phyloP scores from a whole-genome alignment of 176 grass and related monocot genomes.

The Leersia perrieri region DNA sequence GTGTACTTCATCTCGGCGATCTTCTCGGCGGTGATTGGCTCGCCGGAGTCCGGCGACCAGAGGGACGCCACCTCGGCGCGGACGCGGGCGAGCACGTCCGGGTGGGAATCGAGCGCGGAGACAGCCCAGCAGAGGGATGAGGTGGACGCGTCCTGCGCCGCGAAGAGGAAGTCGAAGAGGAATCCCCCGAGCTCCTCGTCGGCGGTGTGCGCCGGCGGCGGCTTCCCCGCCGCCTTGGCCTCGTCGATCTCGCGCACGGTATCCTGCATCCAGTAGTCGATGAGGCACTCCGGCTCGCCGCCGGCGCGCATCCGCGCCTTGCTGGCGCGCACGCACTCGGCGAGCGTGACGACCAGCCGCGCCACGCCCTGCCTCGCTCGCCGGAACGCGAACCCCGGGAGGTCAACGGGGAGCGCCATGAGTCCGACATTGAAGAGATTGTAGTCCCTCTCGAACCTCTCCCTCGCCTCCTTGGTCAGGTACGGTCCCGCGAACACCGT shows the following conservation, averaged over 20 bases:
- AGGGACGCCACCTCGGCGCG: constrained; percentile 58
- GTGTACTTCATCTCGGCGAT: constrained; percentile 77
- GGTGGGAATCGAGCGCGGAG: constrained; percentile 65
- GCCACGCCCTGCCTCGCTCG: constrained; percentile 65
- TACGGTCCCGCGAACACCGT: constrained; percentile 84
- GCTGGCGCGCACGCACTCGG: constrained; percentile 50
- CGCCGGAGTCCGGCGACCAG: constrained; percentile 61
- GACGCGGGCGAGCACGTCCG: constrained; percentile 72
- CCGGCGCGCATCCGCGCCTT: constrained; percentile 64
- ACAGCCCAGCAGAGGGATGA: constrained; percentile 89
- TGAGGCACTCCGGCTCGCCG: constrained; percentile 65
- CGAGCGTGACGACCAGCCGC: constrained; percentile 65
- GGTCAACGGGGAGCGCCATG: constrained; percentile 80
- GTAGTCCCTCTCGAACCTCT: constrained; percentile 68
- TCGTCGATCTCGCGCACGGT: constrained; percentile 53
- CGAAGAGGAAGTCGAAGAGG: constrained; percentile 95
- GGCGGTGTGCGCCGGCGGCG: constrained; percentile 34
- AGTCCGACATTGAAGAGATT: constrained; percentile 81
- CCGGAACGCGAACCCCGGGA: constrained; percentile 82
- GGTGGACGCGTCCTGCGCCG: constrained; percentile 90
- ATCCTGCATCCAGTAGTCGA: constrained; percentile 92
- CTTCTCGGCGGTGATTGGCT: constrained; percentile 60
- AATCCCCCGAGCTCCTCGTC: constrained; percentile 66
- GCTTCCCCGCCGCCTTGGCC: constrained; percentile 23
- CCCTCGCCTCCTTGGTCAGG: constrained; percentile 44